A percentile compares a stretch with the other conserved stretches of the same genome.
Conservation (phyloP, 768 basidiomycete species). For the Rubroboletus pulcherrimus region DNA sequence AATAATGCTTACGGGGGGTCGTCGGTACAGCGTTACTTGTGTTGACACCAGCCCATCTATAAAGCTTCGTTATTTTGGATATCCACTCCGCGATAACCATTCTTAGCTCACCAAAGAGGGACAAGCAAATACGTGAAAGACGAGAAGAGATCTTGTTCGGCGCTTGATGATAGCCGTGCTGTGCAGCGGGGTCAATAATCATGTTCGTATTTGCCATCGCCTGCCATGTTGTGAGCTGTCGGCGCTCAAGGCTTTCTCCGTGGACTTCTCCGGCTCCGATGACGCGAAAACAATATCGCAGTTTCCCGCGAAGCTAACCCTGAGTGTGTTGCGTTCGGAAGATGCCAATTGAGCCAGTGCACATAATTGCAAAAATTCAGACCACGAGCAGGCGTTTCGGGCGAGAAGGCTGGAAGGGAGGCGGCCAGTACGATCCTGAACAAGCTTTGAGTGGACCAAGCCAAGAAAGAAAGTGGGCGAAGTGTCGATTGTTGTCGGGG, state of each 20-base stretch:
- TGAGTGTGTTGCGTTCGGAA: conserved; percentile 4
- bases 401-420: neutral
- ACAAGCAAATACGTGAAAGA: conserved; percentile 17
- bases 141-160: conserved; percentile 25
- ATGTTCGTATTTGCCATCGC: conserved; percentile 22
- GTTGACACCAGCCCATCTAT: conserved; percentile 24
- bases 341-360: neutral
- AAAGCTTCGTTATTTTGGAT: conserved; percentile 21
- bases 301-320: conserved; percentile 26
- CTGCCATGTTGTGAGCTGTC: conserved; percentile 29
- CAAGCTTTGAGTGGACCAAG: neutral
- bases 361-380: neutral
- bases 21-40: conserved; percentile 13
- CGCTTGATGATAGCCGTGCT: conserved; percentile 32
- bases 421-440: neutral
- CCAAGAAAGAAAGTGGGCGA: neutral
- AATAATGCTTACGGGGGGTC: conserved; percentile 10
- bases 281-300: conserved; percentile 1
- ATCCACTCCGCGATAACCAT: conserved; percentile 25
- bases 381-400: neutral
- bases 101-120: conserved; percentile 17
- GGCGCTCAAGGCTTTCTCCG: conserved; percentile 28
- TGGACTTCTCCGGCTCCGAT: conserved; percentile 19
- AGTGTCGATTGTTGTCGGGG: conserved; percentile 5
- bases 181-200: conserved; percentile 25